Conservation (phyloP, 495 filamentous ascomycete species). For the Venustampulla echinocandica region DNA sequence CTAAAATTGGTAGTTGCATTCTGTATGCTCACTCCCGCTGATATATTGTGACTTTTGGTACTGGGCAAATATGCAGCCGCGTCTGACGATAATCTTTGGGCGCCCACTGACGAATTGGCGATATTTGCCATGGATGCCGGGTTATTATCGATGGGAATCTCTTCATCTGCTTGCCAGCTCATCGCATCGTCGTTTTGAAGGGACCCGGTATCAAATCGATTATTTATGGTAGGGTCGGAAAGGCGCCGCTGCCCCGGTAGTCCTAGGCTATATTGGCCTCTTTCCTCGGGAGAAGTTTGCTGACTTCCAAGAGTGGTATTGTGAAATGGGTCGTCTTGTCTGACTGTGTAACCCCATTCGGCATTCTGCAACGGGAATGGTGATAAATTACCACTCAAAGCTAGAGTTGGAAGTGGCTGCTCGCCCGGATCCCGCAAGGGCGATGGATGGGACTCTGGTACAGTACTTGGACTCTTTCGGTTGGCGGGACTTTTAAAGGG, state of each 20-base stretch:
- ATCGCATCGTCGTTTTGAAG: conserved; percentile 20
- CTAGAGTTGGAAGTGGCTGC: conserved; percentile 10
- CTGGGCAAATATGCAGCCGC: not conserved
- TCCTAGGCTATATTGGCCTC: conserved; percentile 13
- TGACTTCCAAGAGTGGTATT: not conserved
- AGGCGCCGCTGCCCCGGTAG: conserved; percentile 3
- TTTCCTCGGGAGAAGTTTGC: conserved; percentile 8
- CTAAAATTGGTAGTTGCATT: conserved; percentile 8
- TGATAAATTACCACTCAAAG: conserved; percentile 8
- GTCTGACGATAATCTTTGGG: not conserved
- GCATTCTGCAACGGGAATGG: conserved; percentile 1
- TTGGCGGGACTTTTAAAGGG: conserved; percentile 40
- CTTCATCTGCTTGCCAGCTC: conserved; percentile 25
- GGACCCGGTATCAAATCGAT: conserved; percentile 2
- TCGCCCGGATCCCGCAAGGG: conserved; percentile 7
- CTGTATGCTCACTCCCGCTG: conserved; percentile 14
- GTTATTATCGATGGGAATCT: conserved; percentile 2
- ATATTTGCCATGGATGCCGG: conserved; percentile 2
- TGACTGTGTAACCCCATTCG: not conserved
- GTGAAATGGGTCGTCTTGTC: conserved; percentile 21
- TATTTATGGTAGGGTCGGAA: conserved; percentile 10
- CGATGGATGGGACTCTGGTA: not conserved
- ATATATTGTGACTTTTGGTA: not conserved
- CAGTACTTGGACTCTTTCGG: conserved; percentile 12
- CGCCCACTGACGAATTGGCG: not conserved